Conservation (phyloP, 2,329 filamentous ascomycete genomes). For the Cytospora paraplurivora region DNA sequence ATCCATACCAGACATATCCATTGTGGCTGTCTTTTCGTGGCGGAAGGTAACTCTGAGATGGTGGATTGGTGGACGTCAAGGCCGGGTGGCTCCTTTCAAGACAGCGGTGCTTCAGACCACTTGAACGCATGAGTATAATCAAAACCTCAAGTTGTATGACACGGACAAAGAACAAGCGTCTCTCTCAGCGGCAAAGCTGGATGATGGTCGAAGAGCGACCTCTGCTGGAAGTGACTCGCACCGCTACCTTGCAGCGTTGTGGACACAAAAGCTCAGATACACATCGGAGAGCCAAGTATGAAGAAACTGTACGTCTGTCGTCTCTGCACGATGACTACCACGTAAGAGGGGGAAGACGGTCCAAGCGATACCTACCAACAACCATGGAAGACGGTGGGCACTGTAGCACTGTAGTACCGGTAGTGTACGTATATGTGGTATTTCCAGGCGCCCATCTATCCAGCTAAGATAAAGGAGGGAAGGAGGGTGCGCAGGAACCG, state of each 20-base stretch:
- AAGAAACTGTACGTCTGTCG: no score
- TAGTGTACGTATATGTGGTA: no score
- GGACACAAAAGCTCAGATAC: background rate
- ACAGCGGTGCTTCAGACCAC: no score
- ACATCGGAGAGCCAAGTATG: no score
- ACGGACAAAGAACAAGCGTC: slow-evolving; percentile 12
- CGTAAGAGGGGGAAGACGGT: no score
- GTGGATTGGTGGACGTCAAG: background rate
- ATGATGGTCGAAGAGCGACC: background rate
- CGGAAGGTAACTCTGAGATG: background rate
- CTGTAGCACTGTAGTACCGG: no score
- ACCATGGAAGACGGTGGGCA: no score
- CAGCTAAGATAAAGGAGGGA: background rate
- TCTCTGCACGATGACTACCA: no score
- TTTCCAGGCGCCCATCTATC: no score
- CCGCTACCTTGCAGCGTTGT: background rate
- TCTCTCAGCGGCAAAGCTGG: background rate
- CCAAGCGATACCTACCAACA: no score
- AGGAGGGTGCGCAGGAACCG: background rate
- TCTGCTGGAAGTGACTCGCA: background rate
- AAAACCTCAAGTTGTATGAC: slow-evolving; percentile 6
- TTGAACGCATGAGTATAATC: background rate
- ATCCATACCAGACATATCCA: slow-evolving; percentile 28
- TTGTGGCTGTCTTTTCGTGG: slow-evolving; percentile 24
- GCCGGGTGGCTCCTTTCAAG: no score